Percentiles rank a stretch among this genome's conserved stretches.
Conservation (phyloP, 257 asterid genomes). For the Rauvolfia tetraphylla region DNA sequence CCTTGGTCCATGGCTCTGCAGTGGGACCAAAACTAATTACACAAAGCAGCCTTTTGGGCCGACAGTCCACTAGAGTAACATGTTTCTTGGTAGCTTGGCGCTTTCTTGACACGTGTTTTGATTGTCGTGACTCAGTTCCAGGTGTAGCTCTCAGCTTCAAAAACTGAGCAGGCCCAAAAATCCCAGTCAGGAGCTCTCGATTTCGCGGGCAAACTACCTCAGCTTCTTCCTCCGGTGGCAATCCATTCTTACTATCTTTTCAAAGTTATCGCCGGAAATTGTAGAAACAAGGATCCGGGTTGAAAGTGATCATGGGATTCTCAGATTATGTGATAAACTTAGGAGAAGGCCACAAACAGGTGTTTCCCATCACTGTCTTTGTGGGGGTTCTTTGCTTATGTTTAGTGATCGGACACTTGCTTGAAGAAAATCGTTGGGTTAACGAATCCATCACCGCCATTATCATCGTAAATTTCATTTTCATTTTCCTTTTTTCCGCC, state of each 20-base stretch:
- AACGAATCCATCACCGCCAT: constrained; percentile 51
- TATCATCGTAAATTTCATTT: constrained; percentile 21
- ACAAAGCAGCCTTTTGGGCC: no score
- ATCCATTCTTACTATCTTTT: neutral
- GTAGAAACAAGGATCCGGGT: neutral
- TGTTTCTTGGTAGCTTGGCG: no score
- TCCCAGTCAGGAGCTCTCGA: neutral
- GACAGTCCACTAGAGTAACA: no score
- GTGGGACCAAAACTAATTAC: no score
- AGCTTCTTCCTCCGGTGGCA: neutral
- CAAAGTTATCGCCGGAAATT: neutral
- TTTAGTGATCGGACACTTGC: constrained; percentile 41
- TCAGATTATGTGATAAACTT: constrained; percentile 5
- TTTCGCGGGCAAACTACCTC: neutral
- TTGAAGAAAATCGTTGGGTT: constrained; percentile 44
- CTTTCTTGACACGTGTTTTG: neutral
- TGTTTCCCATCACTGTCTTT: constrained; percentile 36
- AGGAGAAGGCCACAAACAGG: constrained; percentile 23
- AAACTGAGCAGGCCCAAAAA: neutral
- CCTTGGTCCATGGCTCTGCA: no score
- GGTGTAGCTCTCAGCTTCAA: neutral
- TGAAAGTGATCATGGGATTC: constrained; percentile 2
- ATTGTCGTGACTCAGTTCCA: neutral
- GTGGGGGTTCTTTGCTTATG: constrained; percentile 41
- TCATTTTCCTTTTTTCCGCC: neutral